Percentiles rank a stretch among this genome's conserved stretches.
Conservation (phyloP, 2,329 filamentous ascomycete species). For the Aspergillus sp. region DNA sequence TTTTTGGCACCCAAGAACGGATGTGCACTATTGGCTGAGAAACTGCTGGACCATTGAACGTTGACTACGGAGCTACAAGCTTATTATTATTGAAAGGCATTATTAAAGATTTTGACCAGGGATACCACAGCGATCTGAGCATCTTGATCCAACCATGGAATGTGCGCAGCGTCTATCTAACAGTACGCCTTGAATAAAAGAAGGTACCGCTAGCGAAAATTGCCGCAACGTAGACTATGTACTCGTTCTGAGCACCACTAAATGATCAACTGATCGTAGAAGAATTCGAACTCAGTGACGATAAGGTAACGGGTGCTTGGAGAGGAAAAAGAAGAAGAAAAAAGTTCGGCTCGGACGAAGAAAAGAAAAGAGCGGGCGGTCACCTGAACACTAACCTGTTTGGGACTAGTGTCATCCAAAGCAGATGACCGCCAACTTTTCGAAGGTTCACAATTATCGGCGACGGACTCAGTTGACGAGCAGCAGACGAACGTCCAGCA, state of each 20-base stretch:
- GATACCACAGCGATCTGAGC: background rate
- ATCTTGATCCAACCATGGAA: slow-evolving; percentile 2
- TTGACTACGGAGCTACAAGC: background rate
- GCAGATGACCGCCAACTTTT: slow-evolving; percentile 35
- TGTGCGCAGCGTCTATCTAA: slow-evolving; percentile 98
- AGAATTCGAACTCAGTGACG: slow-evolving; percentile 64
- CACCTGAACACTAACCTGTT: slow-evolving; percentile 17
- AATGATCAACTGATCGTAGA: slow-evolving; percentile 86
- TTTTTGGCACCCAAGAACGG: slow-evolving; percentile 53
- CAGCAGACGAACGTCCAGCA: slow-evolving; percentile 11
- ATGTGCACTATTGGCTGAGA: slow-evolving; percentile 24
- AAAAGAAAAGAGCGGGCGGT: slow-evolving; percentile 16
- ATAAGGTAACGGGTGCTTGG: slow-evolving; percentile 82
- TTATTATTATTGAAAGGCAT: background rate
- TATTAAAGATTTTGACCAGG: background rate
- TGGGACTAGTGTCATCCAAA: slow-evolving; percentile 18
- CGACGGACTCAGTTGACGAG: slow-evolving; percentile 9
- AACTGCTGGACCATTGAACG: background rate
- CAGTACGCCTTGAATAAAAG: slow-evolving; percentile 65
- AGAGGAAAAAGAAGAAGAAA: slow-evolving; percentile 30
- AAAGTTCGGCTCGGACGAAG: slow-evolving; percentile 6
- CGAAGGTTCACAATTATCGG: slow-evolving; percentile 15
- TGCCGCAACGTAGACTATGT: slow-evolving; percentile 51
- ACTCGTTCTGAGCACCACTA: slow-evolving; percentile 73
- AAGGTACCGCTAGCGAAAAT: slow-evolving; percentile 97